These are phyloP conservation scores for Sisymbrium altissimum DNA, from an alignment of 345 rosid species.

Conservation along the genomic window DNA sequence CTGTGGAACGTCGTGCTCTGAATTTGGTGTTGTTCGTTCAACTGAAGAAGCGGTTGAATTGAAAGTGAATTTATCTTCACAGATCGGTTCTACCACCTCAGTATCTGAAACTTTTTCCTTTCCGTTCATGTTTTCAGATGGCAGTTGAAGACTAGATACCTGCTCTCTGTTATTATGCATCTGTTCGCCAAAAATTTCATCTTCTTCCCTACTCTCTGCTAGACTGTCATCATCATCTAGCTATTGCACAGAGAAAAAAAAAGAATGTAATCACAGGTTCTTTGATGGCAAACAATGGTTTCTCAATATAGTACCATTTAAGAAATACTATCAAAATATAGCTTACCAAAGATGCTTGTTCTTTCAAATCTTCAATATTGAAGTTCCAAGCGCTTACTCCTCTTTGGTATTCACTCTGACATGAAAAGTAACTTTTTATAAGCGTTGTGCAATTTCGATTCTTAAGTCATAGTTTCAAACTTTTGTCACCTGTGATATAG, in stretches of 20 bases:
- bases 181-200: constrained; percentile 41
- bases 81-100: constrained; percentile 40
- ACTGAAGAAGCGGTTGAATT: constrained; percentile 44
- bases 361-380: constrained; percentile 87
- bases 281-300: constrained; percentile 6
- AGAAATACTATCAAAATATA: constrained; percentile 5
- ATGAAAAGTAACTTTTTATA: neutral
- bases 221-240: constrained; percentile 67
- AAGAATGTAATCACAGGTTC: neutral
- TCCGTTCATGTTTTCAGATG: constrained; percentile 38
- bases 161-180: constrained; percentile 25
- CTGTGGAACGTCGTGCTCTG: constrained; percentile 49
- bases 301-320: neutral
- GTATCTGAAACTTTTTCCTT: constrained; percentile 50
- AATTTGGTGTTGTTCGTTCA: constrained; percentile 44
- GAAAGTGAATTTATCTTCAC: constrained; percentile 34
- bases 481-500: constrained; percentile 74
- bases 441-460: neutral
- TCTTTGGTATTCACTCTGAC: constrained; percentile 91
- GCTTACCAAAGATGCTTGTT: constrained; percentile 88
- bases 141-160: constrained; percentile 20
- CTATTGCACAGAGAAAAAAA: constrained; percentile 35
- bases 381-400: constrained; percentile 99
- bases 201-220: constrained; percentile 53
- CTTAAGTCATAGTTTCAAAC: neutral